phyloP scores from a whole-genome alignment of 164 flowering plant species.

The Hamamelis virginiana region DNA sequence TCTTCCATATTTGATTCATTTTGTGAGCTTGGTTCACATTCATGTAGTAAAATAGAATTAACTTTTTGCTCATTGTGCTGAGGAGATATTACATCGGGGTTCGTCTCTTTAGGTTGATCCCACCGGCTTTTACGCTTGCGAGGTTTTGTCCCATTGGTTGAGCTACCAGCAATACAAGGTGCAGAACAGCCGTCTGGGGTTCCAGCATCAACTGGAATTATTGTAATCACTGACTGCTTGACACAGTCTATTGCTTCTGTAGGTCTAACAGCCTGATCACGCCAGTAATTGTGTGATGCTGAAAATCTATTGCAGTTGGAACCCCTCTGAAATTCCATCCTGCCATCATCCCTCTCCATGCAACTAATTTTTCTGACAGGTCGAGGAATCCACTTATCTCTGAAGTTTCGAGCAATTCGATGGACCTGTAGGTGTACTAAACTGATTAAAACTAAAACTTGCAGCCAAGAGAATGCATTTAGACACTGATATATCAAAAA shows the following conservation, averaged over 20 bases:
- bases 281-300: slow-evolving; percentile 32
- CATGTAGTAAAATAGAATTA: slow-evolving; percentile 16
- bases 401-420: slow-evolving; percentile 76
- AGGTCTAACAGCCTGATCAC: slow-evolving; percentile 35
- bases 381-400: slow-evolving; percentile 76
- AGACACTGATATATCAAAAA: background rate
- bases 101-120: slow-evolving; percentile 61
- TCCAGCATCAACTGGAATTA: slow-evolving; percentile 21
- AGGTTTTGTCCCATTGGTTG: slow-evolving; percentile 25
- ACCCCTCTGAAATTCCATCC: slow-evolving; percentile 36
- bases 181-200: slow-evolving; percentile 22
- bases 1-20: slow-evolving; percentile 13
- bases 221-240: slow-evolving; percentile 17
- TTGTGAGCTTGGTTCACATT: slow-evolving; percentile 15
- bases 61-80: slow-evolving; percentile 28
- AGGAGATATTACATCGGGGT: slow-evolving; percentile 11
- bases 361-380: slow-evolving; percentile 34
- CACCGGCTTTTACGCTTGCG: slow-evolving; percentile 94
- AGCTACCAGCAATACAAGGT: slow-evolving; percentile 15
- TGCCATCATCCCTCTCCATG: slow-evolving; percentile 48
- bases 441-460: background rate
- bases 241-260: slow-evolving; percentile 36
- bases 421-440: slow-evolving; percentile 55
- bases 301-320: slow-evolving; percentile 28
- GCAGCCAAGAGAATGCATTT: background rate